Conservation (phyloP, 306 rosid species). For the Acacia acuminata region DNA sequence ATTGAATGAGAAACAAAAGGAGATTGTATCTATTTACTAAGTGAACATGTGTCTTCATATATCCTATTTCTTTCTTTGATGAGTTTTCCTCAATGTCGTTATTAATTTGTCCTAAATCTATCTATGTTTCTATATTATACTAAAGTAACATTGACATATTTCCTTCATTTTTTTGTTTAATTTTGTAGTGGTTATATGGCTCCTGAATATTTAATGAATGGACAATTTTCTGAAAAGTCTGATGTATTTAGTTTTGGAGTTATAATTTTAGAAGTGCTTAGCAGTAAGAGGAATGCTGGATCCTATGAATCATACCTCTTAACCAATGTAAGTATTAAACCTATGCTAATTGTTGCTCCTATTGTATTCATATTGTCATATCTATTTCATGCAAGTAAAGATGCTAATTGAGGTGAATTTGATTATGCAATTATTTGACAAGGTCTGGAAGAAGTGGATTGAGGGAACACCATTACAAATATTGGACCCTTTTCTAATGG, state of each 20-base stretch:
- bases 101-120: too few species aligned
- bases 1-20: not conserved
- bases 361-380: not conserved
- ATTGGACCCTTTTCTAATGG: not conserved
- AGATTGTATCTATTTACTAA: too few species aligned
- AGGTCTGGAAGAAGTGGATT: not conserved
- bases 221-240: not conserved
- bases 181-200: not conserved
- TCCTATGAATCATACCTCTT: not conserved
- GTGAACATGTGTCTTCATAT: not conserved
- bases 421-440: not conserved
- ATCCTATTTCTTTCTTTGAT: not conserved
- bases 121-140: too few species aligned
- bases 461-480: not conserved
- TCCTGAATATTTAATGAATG: not conserved
- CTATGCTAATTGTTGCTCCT: too few species aligned
- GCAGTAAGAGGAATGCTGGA: not conserved
- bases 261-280: not conserved
- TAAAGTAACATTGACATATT: too few species aligned
- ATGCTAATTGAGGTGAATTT: too few species aligned
- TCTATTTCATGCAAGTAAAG: too few species aligned
- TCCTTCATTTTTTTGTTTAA: too few species aligned
- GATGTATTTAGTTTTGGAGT: not conserved
- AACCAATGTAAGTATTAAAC: not conserved
- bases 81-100: too few species aligned